Evolutionary conservation across 116 monocot species (phyloP), one percentile per base, ranked within the genome.

Genomic region (Zostera marina): DNA sequence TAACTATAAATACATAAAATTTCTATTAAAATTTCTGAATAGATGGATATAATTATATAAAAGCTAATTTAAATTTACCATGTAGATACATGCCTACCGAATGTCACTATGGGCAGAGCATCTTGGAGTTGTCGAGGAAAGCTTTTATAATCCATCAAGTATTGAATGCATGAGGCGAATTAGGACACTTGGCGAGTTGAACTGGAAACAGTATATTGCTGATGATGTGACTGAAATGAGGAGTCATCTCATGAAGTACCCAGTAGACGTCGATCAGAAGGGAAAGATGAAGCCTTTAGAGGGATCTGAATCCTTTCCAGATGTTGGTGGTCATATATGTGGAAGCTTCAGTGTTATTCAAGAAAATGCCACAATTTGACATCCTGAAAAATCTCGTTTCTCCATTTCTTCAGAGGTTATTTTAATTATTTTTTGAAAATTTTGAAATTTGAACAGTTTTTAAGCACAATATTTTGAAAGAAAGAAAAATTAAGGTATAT

Each of bases 71-170:
- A 22, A 60, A 23, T 61, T 9, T 11, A 22, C 56, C n/a, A 0
- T 42, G 56, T 69, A 86, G 92, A 82, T 92, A 23, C 70, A 80
- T 65, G 92, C 83, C 23, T 92, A 86, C 61, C 69, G 92, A 41
- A 83, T 86, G 79, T 82, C 92, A 14, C 64, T 92, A 22, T 92
- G 92, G 92, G 87, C 92, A 8, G 92, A 92, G 70, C 92, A 92
- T 57, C 74, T 59, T 41, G 87, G 92, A 53, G 1, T 39, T 6
- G 59, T 85, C 2, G 87, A 87, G 60, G 85, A 85, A 14, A 61
- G 65, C 60, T 92, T 80, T 17, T 60, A 25, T 14, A 52, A 63
- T 56, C 92, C 92, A 0, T 80, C 76, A 64, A 83, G 71, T 52
- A 73, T 92, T 8, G 80, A 80, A 45, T 92, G 92, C 67, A 74